Conservation (phyloP, 108 stramenopile species). For the Stephanodiscus triporus region DNA sequence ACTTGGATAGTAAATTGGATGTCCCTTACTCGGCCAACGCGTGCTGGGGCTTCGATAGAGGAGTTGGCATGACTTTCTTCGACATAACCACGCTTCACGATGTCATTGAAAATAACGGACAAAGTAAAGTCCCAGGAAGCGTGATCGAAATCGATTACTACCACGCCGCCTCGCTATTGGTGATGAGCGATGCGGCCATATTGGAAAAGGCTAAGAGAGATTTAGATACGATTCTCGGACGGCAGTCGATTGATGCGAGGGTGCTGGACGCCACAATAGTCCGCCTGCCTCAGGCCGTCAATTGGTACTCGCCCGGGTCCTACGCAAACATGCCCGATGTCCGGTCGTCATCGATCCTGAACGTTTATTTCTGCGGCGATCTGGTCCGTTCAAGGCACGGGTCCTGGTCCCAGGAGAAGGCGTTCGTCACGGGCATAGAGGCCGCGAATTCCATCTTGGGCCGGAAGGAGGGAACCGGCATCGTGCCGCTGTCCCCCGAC, state of each 20-base stretch:
- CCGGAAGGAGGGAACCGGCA: constrained; percentile 18
- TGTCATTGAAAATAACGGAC: background rate
- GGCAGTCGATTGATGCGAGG: constrained; percentile 34
- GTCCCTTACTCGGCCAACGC: constrained; percentile 80
- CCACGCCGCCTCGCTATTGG: constrained; percentile 68
- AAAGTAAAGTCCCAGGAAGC: constrained; percentile 20
- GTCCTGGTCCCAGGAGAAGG: constrained; percentile 88
- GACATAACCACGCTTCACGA: constrained; percentile 76
- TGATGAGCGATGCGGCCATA: constrained; percentile 69
- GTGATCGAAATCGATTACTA: constrained; percentile 86
- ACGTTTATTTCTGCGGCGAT: constrained; percentile 80
- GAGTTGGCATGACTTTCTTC: constrained; percentile 85
- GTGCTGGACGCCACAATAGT: constrained; percentile 74
- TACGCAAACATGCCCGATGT: constrained; percentile 69
- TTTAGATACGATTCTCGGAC: constrained; percentile 62
- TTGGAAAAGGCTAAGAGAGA: constrained; percentile 66
- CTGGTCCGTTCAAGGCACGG: constrained; percentile 75
- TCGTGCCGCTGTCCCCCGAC: constrained; percentile 64
- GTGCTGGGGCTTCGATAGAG: constrained; percentile 85
- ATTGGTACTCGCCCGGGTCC: constrained; percentile 78
- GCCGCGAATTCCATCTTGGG: constrained; percentile 67
- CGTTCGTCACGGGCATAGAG: constrained; percentile 81
- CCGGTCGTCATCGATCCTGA: constrained; percentile 49
- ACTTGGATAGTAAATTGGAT: constrained; percentile 58
- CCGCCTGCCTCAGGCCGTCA: constrained; percentile 66